phyloP scores from a whole-genome alignment of 495 filamentous ascomycete species.

The Neurospora terricola region DNA sequence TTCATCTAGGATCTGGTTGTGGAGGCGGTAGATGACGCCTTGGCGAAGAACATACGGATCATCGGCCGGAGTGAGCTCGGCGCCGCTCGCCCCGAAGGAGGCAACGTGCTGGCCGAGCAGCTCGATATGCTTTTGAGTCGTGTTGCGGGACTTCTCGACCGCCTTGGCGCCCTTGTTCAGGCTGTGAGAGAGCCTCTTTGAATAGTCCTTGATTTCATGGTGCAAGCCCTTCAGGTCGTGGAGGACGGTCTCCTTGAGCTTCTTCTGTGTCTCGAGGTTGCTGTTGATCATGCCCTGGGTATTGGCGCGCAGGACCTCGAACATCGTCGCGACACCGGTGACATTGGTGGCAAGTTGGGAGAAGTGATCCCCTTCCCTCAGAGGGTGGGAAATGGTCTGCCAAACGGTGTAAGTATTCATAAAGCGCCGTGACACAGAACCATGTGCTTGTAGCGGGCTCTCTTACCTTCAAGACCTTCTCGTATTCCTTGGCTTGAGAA shows the following conservation, averaged over 20 bases:
- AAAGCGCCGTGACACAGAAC: neutral
- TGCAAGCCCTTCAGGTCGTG: constrained; percentile 85
- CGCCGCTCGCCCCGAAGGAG: constrained; percentile 57
- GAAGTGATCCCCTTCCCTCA: constrained; percentile 85
- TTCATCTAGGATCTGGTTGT: constrained; percentile 87
- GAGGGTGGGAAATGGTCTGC: constrained; percentile 73
- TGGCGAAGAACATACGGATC: constrained; percentile 87
- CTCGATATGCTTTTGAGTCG: constrained; percentile 93
- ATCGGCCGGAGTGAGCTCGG: constrained; percentile 53
- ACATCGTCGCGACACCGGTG: constrained; percentile 76
- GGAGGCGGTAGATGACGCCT: constrained; percentile 69
- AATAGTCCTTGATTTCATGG: constrained; percentile 91
- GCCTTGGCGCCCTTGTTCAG: constrained; percentile 79
- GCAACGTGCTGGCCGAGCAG: constrained; percentile 78
- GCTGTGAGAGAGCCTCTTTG: constrained; percentile 76
- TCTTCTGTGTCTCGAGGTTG: constrained; percentile 81
- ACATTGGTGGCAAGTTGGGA: constrained; percentile 68
- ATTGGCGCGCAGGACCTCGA: constrained; percentile 87
- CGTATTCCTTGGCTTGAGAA: constrained; percentile 84
- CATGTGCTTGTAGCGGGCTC: neutral
- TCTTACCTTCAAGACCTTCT: constrained; percentile 79
- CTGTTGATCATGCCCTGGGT: constrained; percentile 82
- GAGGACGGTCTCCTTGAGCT: constrained; percentile 68
- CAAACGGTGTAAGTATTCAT: neutral
- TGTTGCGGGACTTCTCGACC: constrained; percentile 77